Evolutionary conservation across 1,139 yeast genomes (phyloP).

Genomic region (Protomyces pachydermus): DNA sequence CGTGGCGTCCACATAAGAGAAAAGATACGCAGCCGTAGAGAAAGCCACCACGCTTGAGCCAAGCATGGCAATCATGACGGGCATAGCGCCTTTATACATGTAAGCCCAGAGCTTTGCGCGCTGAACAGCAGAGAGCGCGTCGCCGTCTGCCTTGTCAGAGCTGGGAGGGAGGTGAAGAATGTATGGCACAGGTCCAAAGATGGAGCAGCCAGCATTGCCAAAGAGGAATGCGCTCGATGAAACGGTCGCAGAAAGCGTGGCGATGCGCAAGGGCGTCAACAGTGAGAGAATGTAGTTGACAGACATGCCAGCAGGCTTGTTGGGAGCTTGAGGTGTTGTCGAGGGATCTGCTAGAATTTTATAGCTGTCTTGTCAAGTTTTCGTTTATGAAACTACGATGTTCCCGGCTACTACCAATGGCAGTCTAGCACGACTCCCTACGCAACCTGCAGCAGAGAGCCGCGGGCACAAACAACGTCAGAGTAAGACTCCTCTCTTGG

Average conservation of each 20-base stretch:
- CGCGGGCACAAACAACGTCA: too few relatives aligned
- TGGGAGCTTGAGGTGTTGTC: too few relatives aligned
- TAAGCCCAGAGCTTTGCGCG: constrained; percentile 1
- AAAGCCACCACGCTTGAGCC: background rate
- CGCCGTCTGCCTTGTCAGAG: background rate
- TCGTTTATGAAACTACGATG: too few relatives aligned
- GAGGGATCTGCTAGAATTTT: background rate
- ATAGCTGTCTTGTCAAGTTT: background rate
- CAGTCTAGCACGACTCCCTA: too few relatives aligned
- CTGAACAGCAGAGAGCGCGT: background rate
- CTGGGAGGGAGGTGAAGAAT: background rate
- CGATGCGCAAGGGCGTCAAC: background rate
- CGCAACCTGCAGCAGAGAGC: too few relatives aligned
- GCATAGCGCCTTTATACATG: background rate
- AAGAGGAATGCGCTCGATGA: background rate
- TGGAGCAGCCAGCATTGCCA: background rate
- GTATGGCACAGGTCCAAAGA: background rate
- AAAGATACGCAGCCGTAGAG: background rate
- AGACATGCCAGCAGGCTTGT: background rate
- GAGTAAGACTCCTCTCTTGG: too few relatives aligned
- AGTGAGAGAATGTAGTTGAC: background rate
- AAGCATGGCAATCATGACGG: background rate
- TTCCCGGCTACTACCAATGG: too few relatives aligned
- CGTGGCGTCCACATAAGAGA: background rate
- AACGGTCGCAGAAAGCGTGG: background rate